Evolutionary conservation across 192 early-diverging fungal genomes (phyloP).

Genomic region (Backusella parvicylindrica): DNA sequence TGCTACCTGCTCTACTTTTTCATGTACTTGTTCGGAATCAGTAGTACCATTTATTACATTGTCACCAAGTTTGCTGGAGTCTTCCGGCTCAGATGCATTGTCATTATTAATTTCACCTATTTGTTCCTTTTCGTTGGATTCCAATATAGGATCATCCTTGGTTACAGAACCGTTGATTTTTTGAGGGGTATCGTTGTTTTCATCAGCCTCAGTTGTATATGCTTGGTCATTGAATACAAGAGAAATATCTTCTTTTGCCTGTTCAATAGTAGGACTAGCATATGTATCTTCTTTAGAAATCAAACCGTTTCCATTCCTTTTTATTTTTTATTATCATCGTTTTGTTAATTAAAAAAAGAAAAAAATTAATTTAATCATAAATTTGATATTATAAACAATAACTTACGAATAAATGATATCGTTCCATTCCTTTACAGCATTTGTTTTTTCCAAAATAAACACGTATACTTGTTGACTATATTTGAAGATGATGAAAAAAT

Average conservation of each 20-base stretch:
- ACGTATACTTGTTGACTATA: not conserved
- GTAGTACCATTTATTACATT: not conserved
- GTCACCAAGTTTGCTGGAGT: not conserved
- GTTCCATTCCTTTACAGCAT: conserved; percentile 1
- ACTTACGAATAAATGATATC: not conserved
- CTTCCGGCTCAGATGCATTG: not conserved
- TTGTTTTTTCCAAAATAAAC: not conserved
- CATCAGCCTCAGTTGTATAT: not conserved
- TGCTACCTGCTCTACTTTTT: not conserved
- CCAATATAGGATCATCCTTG: not conserved
- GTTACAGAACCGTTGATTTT: not conserved
- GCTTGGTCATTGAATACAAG: not conserved
- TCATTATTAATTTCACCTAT: too few relatives aligned
- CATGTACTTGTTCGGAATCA: not conserved
- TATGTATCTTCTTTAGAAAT: not conserved
- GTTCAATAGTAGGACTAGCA: not conserved
- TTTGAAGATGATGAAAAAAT: not conserved
- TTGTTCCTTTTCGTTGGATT: not conserved
- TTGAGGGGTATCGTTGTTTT: not conserved
- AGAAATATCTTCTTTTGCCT: not conserved
- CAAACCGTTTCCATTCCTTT: not conserved
- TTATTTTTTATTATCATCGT: not conserved
- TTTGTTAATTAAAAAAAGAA: not conserved
- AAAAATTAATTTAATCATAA: not conserved
- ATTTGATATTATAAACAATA: not conserved